Base-by-base conservation (phyloP, 2,329 filamentous ascomycete species). In the Ophiostoma tasmaniense region DNA sequence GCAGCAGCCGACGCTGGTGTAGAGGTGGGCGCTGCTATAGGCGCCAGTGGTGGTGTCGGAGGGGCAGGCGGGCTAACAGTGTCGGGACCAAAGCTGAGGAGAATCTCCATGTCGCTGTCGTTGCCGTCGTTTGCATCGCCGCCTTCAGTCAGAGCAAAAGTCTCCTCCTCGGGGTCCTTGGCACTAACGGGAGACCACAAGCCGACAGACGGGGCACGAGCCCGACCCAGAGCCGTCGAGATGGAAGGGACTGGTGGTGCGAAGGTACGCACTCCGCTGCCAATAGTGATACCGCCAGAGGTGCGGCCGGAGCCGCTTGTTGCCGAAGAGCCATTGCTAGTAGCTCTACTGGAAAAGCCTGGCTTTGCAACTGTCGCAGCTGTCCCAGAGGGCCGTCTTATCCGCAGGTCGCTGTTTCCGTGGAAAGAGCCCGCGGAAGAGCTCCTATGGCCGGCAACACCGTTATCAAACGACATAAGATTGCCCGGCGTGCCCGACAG, bases 181-280 rank as follows among this genome's bases (percentile, higher is more conserved):
- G 37, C 71, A 70, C 55, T 75, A 73, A 67, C 72, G 74, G 82
- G 81, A 25, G 79, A 80, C 83, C 84, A 84, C 13, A 85, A 76
- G 2, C 82, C 81, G 8, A 82, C 75, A 7, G 83, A 82, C 28
- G 80, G 74, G 1, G 80, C 78, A 3, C 80, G 81, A 5, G 78
- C 76, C 1, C 75, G 71, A 1, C 72, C 68, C 8, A 75, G 66
- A 68, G 69, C 71, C 22, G 73, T 69, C 28, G 73, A 69, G 67
- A 72, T 69, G 10, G 62, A 52, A 1, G 66, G 28, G 6, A 52
- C 13, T 4, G 68, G 62, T 11, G 67, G 62, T 10, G 67, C 59
- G 20, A 80, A 80, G 1, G 76, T 77, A 10, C 75, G 76, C n/a
- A 76, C 74, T 17, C 78, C 78, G 64, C 59, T 70, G 35, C 64